Evolutionary conservation across 306 rosid genomes (phyloP), one percentile per base, ranked within the genome.

Genomic region (Prunus salicina): DNA sequence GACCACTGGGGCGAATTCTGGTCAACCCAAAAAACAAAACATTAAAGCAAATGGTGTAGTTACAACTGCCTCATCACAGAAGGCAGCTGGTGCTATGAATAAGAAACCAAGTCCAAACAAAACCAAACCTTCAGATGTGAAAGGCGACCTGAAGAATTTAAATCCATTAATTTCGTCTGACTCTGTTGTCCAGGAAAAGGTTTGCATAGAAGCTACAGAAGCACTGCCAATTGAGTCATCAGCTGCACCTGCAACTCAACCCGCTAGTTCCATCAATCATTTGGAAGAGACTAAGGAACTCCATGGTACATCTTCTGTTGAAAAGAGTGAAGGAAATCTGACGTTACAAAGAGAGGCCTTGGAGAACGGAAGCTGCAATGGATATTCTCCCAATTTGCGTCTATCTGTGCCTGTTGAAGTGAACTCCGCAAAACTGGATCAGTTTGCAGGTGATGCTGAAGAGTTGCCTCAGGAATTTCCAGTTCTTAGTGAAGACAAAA

Each of bases 61-160:
- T 51, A 28, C 80, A 62, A 32, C 64, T 55, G 55, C 79, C 74
- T 64, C 68, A 49, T 65, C 84, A 43, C 86, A 77, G 78, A 91
- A 86, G 84, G 79, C 81, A 73, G 61, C 70, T 57, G 62, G 67
- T 76, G 75, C 78, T 20, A 74, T 81, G 81, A 80, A 84, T 78
- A 91, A 90, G 96, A 87, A 90, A 74, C 87, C 75, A 9, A 78
- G 56, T n/a, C 73, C 85, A 57, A 85, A 77, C 87, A 87, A 87
- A 81, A 82, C 58, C 79, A 88, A 87, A 84, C 81, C 90, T 69
- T 84, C 87, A 45, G 86, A 79, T 67, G 67, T 57, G 22, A 86
- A 82, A 51, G 79, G 78, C 32, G 74, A 73, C 32, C 34, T 34
- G 24, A 85, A 76, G 84, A 83, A 83, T 74, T 78, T 58, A 66